Evolutionary conservation across 495 filamentous ascomycete species (phyloP), one percentile per base, ranked within the genome.

Genomic region (Penicillium crystallinum): DNA sequence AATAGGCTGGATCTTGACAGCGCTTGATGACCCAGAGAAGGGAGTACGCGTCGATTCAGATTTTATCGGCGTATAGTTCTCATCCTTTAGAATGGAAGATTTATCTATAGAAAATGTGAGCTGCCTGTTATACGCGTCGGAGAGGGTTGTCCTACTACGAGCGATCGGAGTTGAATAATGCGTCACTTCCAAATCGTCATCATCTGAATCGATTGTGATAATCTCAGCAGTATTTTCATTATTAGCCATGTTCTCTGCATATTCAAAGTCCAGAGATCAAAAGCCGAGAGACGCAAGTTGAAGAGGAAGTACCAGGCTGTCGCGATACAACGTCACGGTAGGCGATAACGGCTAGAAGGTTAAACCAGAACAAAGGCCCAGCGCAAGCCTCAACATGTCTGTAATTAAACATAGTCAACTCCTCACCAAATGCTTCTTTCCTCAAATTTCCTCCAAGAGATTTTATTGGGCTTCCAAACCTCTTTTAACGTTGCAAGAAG

Each of bases 151-250:
- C 63, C 46, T 62, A 62, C 56, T 43, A n/a, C 35, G 42, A 25
- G 17, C 40, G 30, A 11, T 29, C 15, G 45, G 36, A 2, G 54
- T 29, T 2, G 52, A 34, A 48, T 66, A 62, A 19, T 48, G 53
- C 37, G 68, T 63, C 41, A 55, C 51, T 45, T 74, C 66, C 30
- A 74, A 52, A 50, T 75, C 73, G 40, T 77, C 73, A 44, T 76
- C 71, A 38, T 68, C 69, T 10, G 65, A 68, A 53, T 66, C 62
- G 40, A 69, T 50, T 0, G 50, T 61, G n/a, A 64, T 65, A 21
- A 58, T 52, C 44, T 71, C 67, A 4, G 70, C 65, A 7, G 52
- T 33, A 33, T 52, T 14, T 9, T 19, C 14, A 11, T 35, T 23
- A 25, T 40, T 34, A 6, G 45, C 39, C 59, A 65, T 65, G 12